phyloP scores from a whole-genome alignment of 2,329 filamentous ascomycete species.

The Xylaria sp. region DNA sequence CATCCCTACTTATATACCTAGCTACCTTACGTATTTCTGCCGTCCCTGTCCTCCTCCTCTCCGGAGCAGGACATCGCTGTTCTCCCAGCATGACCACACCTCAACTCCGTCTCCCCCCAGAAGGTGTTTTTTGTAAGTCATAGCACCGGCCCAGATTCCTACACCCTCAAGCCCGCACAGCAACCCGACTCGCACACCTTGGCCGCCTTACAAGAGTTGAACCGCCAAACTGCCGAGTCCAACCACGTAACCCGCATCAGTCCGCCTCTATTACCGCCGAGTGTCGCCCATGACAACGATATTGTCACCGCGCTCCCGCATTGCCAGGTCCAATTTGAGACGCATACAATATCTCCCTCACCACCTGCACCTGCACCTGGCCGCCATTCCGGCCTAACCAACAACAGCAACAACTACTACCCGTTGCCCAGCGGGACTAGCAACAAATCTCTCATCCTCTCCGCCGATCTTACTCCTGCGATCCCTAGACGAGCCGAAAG shows the following conservation, averaged over 20 bases:
- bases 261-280: conserved; percentile 14
- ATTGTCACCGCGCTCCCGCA: conserved; percentile 17
- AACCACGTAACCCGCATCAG: conserved; percentile 21
- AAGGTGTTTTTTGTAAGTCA: conserved; percentile 25
- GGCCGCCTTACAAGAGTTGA: conserved; percentile 24
- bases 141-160: conserved; percentile 18
- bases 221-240: conserved; percentile 25
- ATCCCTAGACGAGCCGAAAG: conserved; percentile 29
- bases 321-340: conserved; percentile 33
- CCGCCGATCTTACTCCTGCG: conserved; percentile 34
- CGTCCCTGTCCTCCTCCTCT: conserved; percentile 1
- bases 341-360: conserved; percentile 38
- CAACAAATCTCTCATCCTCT: conserved; percentile 34
- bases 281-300: conserved; percentile 7
- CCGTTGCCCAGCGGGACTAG: conserved; percentile 19
- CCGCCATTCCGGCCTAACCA: conserved; percentile 16
- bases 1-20: not conserved
- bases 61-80: conserved; percentile 6
- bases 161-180: conserved; percentile 15
- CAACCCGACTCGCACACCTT: conserved; percentile 21
- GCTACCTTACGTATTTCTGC: not conserved
- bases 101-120: conserved; percentile 25
- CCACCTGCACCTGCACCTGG: conserved; percentile 33
- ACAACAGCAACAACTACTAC: conserved; percentile 21
- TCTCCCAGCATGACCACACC: conserved; percentile 29